Evolutionary conservation across 805 yeast species (phyloP), one percentile per base, ranked within the genome.

Genomic region (Kodamaea nitidulidarum): DNA sequence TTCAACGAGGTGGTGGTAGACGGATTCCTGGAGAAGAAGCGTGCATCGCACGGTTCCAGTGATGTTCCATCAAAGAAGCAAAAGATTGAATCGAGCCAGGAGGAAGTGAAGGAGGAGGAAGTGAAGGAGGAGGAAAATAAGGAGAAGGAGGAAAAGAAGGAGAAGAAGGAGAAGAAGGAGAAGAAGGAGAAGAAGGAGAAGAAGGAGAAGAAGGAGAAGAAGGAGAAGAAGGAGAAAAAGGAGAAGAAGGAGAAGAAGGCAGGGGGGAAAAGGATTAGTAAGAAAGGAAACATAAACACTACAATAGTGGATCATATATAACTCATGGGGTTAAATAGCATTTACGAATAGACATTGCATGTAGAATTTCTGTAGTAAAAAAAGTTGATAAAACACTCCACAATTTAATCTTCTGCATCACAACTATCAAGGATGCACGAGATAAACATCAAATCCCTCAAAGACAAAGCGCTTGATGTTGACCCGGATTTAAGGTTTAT

Each of bases 401-500:
- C 10, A 4, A 27, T 14, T 7, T 26, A n/a, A n/a, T n/a, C n/a
- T 22, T 17, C 25, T n/a, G 27, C 15, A 11, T 12, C 18, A 16
- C 27, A 25, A 29, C 28, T 17, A 11, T 16, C 18, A 12, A 21
- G 36, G 22, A 56, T 56, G 60, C 51, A 47, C 34, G 55, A 53
- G 12, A 47, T 59, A 48, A 64, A 58, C 40, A 45, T 63, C 38
- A 51, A 52, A 27, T 40, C 52, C 10, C 50, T 68, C 36, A 61
- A 54, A 40, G 73, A 71, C 28, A 69, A 70, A 47, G 75, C 80
- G 10, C 65, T 65, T 30, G 85, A 81, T 47, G 81, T 80, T 2
- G 95, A 87, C 50, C 84, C 93, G 3, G 95, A 87, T 54, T 64
- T 84, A 48, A 67, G 95, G 55, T 87, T 80, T 62, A 87, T 87